phyloP scores from a whole-genome alignment of 495 filamentous ascomycete species.

The Lasiosphaeria miniovina region DNA sequence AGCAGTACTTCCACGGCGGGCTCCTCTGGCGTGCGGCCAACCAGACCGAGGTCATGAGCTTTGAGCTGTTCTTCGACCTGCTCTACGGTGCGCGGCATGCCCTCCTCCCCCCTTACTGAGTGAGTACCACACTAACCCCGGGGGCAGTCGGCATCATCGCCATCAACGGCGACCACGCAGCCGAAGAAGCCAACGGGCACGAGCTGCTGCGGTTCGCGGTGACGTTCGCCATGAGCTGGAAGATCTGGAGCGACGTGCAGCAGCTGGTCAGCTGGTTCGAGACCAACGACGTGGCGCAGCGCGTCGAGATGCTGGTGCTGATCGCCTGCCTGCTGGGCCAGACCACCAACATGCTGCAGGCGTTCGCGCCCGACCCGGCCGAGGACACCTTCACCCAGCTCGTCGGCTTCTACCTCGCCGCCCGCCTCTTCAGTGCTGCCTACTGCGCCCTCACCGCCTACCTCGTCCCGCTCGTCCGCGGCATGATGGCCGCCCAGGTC shows the following conservation, averaged over 20 bases:
- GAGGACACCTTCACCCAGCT: slow-evolving; percentile 49
- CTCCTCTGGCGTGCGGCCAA: slow-evolving; percentile 55
- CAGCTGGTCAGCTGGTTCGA: slow-evolving; percentile 56
- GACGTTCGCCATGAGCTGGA: slow-evolving; percentile 57
- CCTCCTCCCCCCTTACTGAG: not conserved
- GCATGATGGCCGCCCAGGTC: slow-evolving; percentile 48
- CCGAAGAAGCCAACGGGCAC: slow-evolving; percentile 47
- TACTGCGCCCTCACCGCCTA: slow-evolving; percentile 42
- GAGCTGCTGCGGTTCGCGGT: slow-evolving; percentile 51
- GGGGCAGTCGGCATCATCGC: slow-evolving; percentile 60
- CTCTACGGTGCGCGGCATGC: slow-evolving; percentile 28
- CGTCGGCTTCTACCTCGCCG: slow-evolving; percentile 54
- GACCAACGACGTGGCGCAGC: slow-evolving; percentile 53
- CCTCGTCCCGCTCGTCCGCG: slow-evolving; percentile 52
- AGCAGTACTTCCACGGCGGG: slow-evolving; percentile 61
- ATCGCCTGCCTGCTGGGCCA: slow-evolving; percentile 54
- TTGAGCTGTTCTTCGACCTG: slow-evolving; percentile 56
- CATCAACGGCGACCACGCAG: slow-evolving; percentile 54
- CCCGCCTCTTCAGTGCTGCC: slow-evolving; percentile 46
- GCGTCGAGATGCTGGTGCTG: slow-evolving; percentile 51
- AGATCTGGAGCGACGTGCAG: slow-evolving; percentile 56
- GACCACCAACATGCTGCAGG: slow-evolving; percentile 56
- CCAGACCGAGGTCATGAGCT: slow-evolving; percentile 51
- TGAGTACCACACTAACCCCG: not conserved
- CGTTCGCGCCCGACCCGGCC: slow-evolving; percentile 34